Conservation (phyloP, 2,329 filamentous ascomycete species). For the Talaromyces sp. region DNA sequence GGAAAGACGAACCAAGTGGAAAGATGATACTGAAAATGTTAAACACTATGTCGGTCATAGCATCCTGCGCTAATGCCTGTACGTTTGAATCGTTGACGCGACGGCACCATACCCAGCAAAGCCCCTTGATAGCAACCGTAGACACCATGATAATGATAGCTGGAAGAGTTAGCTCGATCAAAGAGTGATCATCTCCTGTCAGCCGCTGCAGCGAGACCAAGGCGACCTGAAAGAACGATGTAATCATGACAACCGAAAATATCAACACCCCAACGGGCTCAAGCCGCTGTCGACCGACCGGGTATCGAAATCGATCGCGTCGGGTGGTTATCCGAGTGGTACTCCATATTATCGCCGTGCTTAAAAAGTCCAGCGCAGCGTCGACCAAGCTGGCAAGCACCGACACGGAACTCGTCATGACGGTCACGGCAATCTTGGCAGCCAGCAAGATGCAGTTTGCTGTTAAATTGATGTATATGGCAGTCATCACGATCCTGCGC, state of each 20-base stretch:
- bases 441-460: constrained; percentile 72
- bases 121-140: constrained; percentile 76
- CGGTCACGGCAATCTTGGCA: constrained; percentile 71
- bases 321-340: constrained; percentile 57
- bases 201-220: constrained; percentile 58
- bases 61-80: constrained; percentile 68
- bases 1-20: constrained; percentile 52
- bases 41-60: constrained; percentile 78
- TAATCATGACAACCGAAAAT: constrained; percentile 64
- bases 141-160: constrained; percentile 75
- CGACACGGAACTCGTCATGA: constrained; percentile 66
- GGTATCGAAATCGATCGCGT: constrained; percentile 59
- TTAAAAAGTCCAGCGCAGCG: constrained; percentile 63
- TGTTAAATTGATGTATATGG: constrained; percentile 79
- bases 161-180: constrained; percentile 68
- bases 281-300: constrained; percentile 58
- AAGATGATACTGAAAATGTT: constrained; percentile 87
- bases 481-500: constrained; percentile 72
- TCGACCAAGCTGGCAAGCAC: constrained; percentile 64
- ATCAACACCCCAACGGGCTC: constrained; percentile 63
- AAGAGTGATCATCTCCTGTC: constrained; percentile 54
- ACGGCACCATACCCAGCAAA: constrained; percentile 84
- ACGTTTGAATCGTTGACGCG: constrained; percentile 81
- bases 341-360: constrained; percentile 58
- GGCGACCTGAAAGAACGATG: constrained; percentile 59